Base-by-base conservation (phyloP, 1,139 yeast genomes). In the Zygoascus sp. region DNA sequence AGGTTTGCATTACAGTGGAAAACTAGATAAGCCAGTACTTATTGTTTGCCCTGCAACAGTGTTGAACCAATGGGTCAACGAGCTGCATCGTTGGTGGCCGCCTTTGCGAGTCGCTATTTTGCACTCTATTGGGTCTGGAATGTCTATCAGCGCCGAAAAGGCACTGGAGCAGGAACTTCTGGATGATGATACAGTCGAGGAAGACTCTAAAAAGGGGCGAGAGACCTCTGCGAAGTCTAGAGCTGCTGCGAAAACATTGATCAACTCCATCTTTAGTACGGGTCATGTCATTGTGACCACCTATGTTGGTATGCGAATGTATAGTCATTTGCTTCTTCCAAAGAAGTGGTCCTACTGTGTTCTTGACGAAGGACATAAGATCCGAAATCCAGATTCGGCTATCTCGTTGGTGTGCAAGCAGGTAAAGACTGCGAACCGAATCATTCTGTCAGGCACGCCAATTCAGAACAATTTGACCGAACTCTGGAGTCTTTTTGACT, bases 31-130 rank as follows among this genome's bases (percentile, higher is more conserved):
- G 41, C 98, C 98, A 0, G 83, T 85, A 0, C 62, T 92, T 32
- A 76, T 92, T 36, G 97, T 92, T 0, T 95, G 96, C 50, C 98
- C 98, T 0, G 97, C 98, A 0, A 92, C 98, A 0, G 97, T 92
- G 0, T 72, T 92, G 75, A 84, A 80, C 52, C 98, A 92, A 61
- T 92, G 98, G 98, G 95, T 90, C 5, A 84, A 83, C 53, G 98
- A 92, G 63, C 81, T 92, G 48, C 98, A 92, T 59, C 76, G 83
- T 43, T 92, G 98, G 98, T 92, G 97, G 97, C 97, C 98, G 1
- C 90, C 97, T 0, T 72, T 94, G 23, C 68, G 98, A 50, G 81
- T 92, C 15, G 81, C 86, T 2, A 88, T 92, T 44, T 68, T 92
- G 40, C 98, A 92, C 64, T 83, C 96, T 3, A 92, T 89, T 43